These are phyloP conservation scores for Wickerhamiella spandovensis DNA, from an alignment of 805 yeast species.

Conservation along the genomic window DNA sequence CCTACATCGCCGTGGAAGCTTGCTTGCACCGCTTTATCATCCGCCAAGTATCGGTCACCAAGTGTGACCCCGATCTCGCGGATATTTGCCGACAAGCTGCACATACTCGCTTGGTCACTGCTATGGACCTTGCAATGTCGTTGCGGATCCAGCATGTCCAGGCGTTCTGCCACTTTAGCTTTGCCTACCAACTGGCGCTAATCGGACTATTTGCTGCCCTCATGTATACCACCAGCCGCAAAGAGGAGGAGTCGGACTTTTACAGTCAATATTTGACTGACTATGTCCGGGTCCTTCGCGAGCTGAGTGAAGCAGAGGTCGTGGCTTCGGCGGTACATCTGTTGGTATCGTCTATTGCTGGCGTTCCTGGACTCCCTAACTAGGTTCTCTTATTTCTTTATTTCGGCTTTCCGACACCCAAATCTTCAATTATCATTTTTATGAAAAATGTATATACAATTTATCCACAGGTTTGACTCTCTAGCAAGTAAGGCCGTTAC, in stretches of 20 bases:
- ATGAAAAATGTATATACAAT: not conserved
- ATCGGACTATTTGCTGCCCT: slow-evolving; percentile 84
- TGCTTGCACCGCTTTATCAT: slow-evolving; percentile 56
- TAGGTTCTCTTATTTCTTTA: slow-evolving; percentile 1
- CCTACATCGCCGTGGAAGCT: slow-evolving; percentile 82
- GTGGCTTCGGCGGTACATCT: slow-evolving; percentile 60
- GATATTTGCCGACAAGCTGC: slow-evolving; percentile 78
- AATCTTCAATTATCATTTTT: too few species aligned
- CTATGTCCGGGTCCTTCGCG: slow-evolving; percentile 63
- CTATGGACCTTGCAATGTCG: slow-evolving; percentile 64
- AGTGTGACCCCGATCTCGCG: slow-evolving; percentile 39
- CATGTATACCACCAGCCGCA: slow-evolving; percentile 49
- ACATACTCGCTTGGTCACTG: slow-evolving; percentile 63
- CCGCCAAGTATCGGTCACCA: slow-evolving; percentile 20
- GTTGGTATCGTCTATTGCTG: slow-evolving; percentile 57
- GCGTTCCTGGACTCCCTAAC: slow-evolving; percentile 41
- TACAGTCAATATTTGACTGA: slow-evolving; percentile 59
- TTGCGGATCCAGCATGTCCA: slow-evolving; percentile 72
- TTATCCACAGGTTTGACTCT: too few species aligned
- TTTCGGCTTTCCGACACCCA: too few species aligned
- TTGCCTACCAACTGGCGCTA: slow-evolving; percentile 63
- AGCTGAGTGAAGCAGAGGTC: slow-evolving; percentile 61
- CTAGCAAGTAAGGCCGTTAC: too few species aligned
- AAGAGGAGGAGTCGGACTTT: slow-evolving; percentile 43
- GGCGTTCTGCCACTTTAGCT: slow-evolving; percentile 80